Evolutionary conservation across 495 filamentous ascomycete species (phyloP).

Genomic region (Penicillium pulvis): DNA sequence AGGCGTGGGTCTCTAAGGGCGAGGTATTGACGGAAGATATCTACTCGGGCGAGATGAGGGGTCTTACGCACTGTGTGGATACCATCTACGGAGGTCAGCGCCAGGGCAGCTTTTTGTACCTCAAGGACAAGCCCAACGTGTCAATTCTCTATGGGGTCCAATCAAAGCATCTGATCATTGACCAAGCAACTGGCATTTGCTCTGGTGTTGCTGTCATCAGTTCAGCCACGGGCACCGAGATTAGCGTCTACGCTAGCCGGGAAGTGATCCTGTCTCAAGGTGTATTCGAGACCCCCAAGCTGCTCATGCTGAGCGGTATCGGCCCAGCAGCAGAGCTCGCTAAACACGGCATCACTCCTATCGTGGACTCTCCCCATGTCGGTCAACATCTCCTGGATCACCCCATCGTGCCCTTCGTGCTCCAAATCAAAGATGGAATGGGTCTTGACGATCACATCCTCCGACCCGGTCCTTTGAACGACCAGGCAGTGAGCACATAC

Average conservation of each 20-base stretch:
- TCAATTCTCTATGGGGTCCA: slow-evolving; percentile 49
- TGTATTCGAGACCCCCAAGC: slow-evolving; percentile 47
- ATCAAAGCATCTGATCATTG: slow-evolving; percentile 57
- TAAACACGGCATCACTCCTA: slow-evolving; percentile 48
- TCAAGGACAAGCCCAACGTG: slow-evolving; percentile 58
- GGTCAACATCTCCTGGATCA: slow-evolving; percentile 64
- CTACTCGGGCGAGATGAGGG: slow-evolving; percentile 57
- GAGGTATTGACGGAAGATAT: slow-evolving; percentile 54
- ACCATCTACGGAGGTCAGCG: slow-evolving; percentile 61
- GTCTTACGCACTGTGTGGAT: slow-evolving; percentile 56
- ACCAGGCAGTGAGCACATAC: slow-evolving; percentile 49
- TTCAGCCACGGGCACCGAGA: slow-evolving; percentile 10
- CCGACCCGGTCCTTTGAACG: slow-evolving; percentile 47
- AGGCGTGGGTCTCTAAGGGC: slow-evolving; percentile 61
- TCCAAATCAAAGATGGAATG: slow-evolving; percentile 56
- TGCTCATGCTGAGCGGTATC: slow-evolving; percentile 51
- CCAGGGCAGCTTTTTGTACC: slow-evolving; percentile 52
- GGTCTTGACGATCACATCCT: slow-evolving; percentile 57
- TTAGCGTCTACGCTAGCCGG: slow-evolving; percentile 38
- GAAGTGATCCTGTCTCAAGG: slow-evolving; percentile 51
- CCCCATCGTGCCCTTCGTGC: slow-evolving; percentile 54
- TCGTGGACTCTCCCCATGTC: slow-evolving; percentile 50
- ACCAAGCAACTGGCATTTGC: slow-evolving; percentile 35
- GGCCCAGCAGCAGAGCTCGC: slow-evolving; percentile 46
- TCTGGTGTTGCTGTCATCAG: slow-evolving; percentile 54